Percentiles rank a stretch among this genome's conserved stretches.
These are phyloP conservation scores for Decorospora gaudefroyi DNA, from an alignment of 2,329 filamentous ascomycete genomes.

Conservation along the genomic window DNA sequence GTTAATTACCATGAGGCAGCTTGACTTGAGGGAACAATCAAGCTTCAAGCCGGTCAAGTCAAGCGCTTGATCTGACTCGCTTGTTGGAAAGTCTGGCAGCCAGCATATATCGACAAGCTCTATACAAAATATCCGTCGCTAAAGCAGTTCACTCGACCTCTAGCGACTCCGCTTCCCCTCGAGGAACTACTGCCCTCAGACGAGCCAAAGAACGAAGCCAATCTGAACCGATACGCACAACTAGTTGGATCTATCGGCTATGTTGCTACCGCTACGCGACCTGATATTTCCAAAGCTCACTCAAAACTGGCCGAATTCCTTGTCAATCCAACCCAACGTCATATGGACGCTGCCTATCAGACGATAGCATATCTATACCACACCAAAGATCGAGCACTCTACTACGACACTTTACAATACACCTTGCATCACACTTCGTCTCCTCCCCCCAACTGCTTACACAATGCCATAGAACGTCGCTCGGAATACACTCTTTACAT, in stretches of 20 bases:
- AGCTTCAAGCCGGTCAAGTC: too few species aligned
- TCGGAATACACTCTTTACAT: too few species aligned
- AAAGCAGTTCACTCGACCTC: constrained; percentile 4
- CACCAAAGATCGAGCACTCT: constrained; percentile 11
- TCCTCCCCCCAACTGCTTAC: too few species aligned
- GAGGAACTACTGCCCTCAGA: constrained; percentile 10
- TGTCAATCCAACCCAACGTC: constrained; percentile 15
- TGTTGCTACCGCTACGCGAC: constrained; percentile 13
- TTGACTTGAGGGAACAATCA: too few species aligned
- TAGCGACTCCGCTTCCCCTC: constrained; percentile 2
- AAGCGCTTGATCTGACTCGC: too few species aligned
- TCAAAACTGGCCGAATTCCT: constrained; percentile 23
- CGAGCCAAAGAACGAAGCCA: constrained; percentile 12
- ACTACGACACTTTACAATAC: constrained; percentile 5
- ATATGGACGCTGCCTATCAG: constrained; percentile 21
- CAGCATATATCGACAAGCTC: constrained; percentile 3
- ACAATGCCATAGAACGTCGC: too few species aligned
- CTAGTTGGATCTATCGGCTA: constrained; percentile 25
- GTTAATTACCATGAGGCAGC: too few species aligned
- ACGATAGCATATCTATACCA: constrained; percentile 14
- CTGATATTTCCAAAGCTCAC: constrained; percentile 23
- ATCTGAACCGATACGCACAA: constrained; percentile 11
- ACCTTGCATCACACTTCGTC: too few species aligned
- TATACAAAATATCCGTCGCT: not conserved
- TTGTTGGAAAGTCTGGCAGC: too few species aligned